Conservation (phyloP, 495 filamentous ascomycete genomes). For the Aspergillus hancockii region DNA sequence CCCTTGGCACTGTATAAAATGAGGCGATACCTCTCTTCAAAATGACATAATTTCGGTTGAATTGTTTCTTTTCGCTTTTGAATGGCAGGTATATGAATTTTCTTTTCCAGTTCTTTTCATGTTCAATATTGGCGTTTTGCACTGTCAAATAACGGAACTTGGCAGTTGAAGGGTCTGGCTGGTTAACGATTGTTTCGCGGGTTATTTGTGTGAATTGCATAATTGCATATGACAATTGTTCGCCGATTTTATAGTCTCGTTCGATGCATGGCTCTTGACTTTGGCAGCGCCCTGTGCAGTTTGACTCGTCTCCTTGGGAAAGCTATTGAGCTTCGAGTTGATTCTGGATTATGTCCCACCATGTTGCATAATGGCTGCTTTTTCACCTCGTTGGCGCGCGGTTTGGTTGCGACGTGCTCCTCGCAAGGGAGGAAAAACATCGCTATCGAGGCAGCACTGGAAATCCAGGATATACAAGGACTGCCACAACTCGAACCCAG, state of each 20-base stretch:
- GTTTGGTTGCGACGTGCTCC: not conserved
- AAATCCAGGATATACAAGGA: not conserved
- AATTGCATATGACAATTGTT: constrained; percentile 20
- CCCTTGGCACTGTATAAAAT: constrained; percentile 24
- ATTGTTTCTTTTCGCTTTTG: constrained; percentile 19
- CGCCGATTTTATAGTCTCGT: constrained; percentile 10
- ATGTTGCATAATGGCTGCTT: constrained; percentile 8
- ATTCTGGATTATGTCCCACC: not conserved
- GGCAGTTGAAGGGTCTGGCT: constrained; percentile 27
- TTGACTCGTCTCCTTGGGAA: not conserved
- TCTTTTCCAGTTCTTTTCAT: constrained; percentile 19
- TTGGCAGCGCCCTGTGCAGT: constrained; percentile 3
- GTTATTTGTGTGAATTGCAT: constrained; percentile 31
- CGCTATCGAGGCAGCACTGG: not conserved
- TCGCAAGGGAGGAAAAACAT: not conserved
- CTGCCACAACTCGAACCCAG: not conserved
- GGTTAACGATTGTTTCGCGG: constrained; percentile 27
- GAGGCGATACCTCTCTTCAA: constrained; percentile 20
- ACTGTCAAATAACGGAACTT: constrained; percentile 28
- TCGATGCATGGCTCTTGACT: constrained; percentile 8
- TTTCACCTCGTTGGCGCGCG: not conserved
- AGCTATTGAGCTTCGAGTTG: not conserved
- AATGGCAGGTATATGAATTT: constrained; percentile 29
- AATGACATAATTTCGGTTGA: constrained; percentile 20
- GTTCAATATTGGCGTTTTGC: constrained; percentile 38